Conservation (phyloP, 2,329 filamentous ascomycete genomes). For the Capronia coronata region DNA sequence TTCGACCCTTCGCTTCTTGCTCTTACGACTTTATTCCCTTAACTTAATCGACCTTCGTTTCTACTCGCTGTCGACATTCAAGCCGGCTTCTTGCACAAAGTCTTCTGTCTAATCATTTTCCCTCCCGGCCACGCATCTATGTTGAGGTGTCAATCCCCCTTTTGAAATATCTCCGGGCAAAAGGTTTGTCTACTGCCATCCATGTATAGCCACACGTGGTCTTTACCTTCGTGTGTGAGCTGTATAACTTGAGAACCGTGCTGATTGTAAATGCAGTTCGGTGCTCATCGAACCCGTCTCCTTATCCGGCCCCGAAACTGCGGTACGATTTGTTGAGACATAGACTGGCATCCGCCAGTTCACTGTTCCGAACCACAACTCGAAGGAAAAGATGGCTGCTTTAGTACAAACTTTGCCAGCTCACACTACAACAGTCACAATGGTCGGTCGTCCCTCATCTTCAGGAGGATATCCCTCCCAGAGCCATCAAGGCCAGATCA, state of each 20-base stretch:
- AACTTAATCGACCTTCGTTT: slow-evolving; percentile 17
- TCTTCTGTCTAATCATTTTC: slow-evolving; percentile 1
- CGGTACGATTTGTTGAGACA: slow-evolving; percentile 8
- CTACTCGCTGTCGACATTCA: slow-evolving; percentile 3
- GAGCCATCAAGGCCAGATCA: slow-evolving; percentile 31
- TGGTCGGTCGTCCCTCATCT: slow-evolving; percentile 65
- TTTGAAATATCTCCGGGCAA: slow-evolving; percentile 7
- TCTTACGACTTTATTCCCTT: slow-evolving; percentile 6
- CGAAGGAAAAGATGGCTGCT: slow-evolving; percentile 63
- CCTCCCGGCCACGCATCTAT: slow-evolving; percentile 5
- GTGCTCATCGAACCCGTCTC: slow-evolving; percentile 1
- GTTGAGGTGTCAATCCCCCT: slow-evolving; percentile 1
- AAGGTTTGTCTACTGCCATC: slow-evolving; percentile 10
- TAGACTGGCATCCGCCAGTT: slow-evolving; percentile 1
- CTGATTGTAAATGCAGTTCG: slow-evolving; percentile 1
- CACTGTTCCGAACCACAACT: slow-evolving; percentile 3
- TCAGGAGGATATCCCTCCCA: slow-evolving; percentile 49
- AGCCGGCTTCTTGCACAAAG: neutral
- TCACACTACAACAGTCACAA: slow-evolving; percentile 68
- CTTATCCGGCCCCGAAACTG: slow-evolving; percentile 4
- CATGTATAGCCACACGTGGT: neutral
- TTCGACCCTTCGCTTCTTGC: slow-evolving; percentile 16
- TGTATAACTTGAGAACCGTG: no score
- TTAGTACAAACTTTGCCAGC: slow-evolving; percentile 75
- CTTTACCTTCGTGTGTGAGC: no score